Base-by-base conservation (phyloP, 1,139 yeast species). In the Candida sanyaensis region DNA sequence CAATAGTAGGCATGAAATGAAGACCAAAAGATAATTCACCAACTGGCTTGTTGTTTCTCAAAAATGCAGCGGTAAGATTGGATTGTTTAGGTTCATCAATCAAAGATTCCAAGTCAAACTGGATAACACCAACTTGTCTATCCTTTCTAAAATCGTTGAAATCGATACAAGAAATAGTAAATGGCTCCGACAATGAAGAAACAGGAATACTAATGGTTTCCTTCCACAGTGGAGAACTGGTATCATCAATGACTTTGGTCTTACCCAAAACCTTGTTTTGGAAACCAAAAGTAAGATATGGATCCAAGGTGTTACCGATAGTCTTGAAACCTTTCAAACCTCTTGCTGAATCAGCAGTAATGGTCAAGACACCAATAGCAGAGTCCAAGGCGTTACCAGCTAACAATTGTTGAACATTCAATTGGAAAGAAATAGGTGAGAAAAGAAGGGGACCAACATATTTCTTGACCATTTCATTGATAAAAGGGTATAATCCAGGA, bases 391-490 rank as follows among this genome's bases (percentile, higher is more conserved):
- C 86, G 49, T 89, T 82, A 61, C 97, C 97, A 26, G 96, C 87
- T 59, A 93, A 70, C 63, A 93, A 75, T 69, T 91, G 97, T 63
- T 95, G 96, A 43, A 93, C 80, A 61, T 93, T 93, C 63, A 93
- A 74, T 71, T 93, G 96, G 75, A 90, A 88, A 3, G 97, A 89
- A 57, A 93, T 84, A 27, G 99, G 99, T 42, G 88, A 76, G 61
- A 88, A 87, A 46, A 93, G 64, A 74, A 93, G 81, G 23, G 98
- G 93, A 11, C 97, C 98, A 45, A 83, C 84, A 65, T 87, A 91
- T 61, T 90, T 88, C 60, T 81, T 83, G 32, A 90, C 82, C 91
- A 91, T 85, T 57, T 87, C 91, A 63, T 87, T 86, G 58, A 92
- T 84, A 59, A 90, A 80, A 41, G 90, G 83, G 58, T 80, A 81